Base-by-base conservation (phyloP, 768 basidiomycete species). In the Auriculariales sp. region DNA sequence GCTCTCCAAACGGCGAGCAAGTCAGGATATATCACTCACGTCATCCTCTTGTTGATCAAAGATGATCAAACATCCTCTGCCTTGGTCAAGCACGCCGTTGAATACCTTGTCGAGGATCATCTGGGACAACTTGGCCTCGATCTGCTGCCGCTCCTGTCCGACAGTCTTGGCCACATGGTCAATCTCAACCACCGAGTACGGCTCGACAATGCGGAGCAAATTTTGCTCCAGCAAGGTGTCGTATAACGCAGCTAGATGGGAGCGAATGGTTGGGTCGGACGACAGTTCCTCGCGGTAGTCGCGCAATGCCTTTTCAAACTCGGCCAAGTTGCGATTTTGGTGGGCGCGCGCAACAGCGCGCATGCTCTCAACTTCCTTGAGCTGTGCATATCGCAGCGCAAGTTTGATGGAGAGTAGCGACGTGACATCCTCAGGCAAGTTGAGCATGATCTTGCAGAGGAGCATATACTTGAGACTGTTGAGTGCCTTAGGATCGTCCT, bases 91-190 rank as follows among this genome's bases (percentile, higher is more conserved):
- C 1, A 99, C 92, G 4, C 94, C 94, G 54, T 89, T 77, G 54
- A 98, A 77, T 2, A 93, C 79, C 57, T 93, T 93, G 66, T 97
- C 94, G 31, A 97, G 69, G 54, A 98, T 99, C 94, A 99, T 98
- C 62, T 99, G 94, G 28, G 87, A 91, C 25, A 98, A 92, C 91
- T 95, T 98, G 19, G 81, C 76, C 66, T 98, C 93, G 19, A 98
- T 91, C 6, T 78, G 80, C 60, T 88, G 83, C 46, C 86, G 67
- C 48, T 86, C 83, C 59, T 94, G 92, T 1, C 86, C 84, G 4
- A 98, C 94, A 54, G 77, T 70, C 59, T 78, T 69, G 2, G 94
- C 94, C 15, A 99, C 85, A 59, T 92, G 79, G 48, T 79, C 79
- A 19, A 99, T 76, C 66, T 98, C 92, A 14, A 99, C 86, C 6